Base-by-base conservation (phyloP, 257 asterid species). In the Fraxinus cuspidata region DNA sequence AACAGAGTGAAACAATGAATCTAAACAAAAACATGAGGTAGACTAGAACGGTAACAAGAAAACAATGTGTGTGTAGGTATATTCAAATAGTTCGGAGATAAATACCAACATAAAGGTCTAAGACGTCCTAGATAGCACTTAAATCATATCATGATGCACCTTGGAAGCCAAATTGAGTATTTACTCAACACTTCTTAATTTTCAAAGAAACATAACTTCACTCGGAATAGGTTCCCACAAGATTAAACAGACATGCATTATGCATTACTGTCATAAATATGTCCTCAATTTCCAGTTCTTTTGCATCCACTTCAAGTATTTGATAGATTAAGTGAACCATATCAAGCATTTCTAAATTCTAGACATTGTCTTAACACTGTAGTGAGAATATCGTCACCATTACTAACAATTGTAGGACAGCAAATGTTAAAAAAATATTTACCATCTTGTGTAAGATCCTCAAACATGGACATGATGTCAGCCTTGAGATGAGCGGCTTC, bases 371-470 rank as follows among this genome's bases (percentile, higher is more conserved):
- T 25, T 60, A 60, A 60, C 68, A 60, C 63, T 51, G 18, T 19
- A 18, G 27, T 49, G 25, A 53, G 64, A 53, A 53, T 19, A 53
- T 6, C 3, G 7, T 53, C 64, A 53, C 27, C 7, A 3, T 53
- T 53, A 6, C 25, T 53, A 53, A 53, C 27, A 53, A 53, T 7
- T 3, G n/a, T 1, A 53, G 9, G 64, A 53, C 64, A 0, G 64
- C 7, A 53, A 18, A 21, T 16, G 70, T 8, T 29, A 42, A 68
- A 44, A 68, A 25, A 23, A 13, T 37, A 71, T 58, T 76, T 87
- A 90, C 94, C 97, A 79, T 90, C 96, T 74, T 92, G 92, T 3
- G 89, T 89, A 63, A 92, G 90, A 85, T 92, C 90, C 83, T 89
- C 91, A 73, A 90, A 90, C 96, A 92, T 90, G 63, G 91, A 71